Evolutionary conservation across 1,139 yeast species (phyloP).

Genomic region (Blastobotrys ciferrii): DNA sequence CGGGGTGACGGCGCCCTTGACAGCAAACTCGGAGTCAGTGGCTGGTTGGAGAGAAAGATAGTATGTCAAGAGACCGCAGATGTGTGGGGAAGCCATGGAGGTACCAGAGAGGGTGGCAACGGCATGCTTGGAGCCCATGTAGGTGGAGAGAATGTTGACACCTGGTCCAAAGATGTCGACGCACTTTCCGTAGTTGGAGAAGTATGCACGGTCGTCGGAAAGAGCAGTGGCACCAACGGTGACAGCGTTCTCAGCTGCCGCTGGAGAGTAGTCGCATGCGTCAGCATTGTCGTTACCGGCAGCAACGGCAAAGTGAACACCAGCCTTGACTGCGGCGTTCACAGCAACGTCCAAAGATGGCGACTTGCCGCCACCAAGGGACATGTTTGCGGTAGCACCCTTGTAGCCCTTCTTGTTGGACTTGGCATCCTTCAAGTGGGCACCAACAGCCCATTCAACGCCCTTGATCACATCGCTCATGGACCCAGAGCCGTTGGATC

Average conservation of each 20-base stretch:
- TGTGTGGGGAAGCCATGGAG: conserved; percentile 98
- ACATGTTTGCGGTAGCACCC: conserved; percentile 60
- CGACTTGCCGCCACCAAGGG: conserved; percentile 60
- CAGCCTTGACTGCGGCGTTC: conserved; percentile 58
- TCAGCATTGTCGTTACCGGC: conserved; percentile 67
- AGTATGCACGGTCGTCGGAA: conserved; percentile 52
- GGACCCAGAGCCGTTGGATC: conserved; percentile 49
- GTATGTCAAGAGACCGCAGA: conserved; percentile 82
- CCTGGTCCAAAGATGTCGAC: conserved; percentile 68
- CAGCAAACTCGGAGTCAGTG: conserved; percentile 67
- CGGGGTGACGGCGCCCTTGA: conserved; percentile 65
- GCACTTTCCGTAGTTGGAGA: conserved; percentile 65
- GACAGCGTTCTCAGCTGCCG: conserved; percentile 55
- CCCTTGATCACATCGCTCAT: conserved; percentile 51
- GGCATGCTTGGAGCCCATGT: conserved; percentile 79
- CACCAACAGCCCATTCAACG: conserved; percentile 42
- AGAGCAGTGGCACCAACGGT: conserved; percentile 60
- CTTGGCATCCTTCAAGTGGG: conserved; percentile 38
- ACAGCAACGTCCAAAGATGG: conserved; percentile 53
- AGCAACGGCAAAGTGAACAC: conserved; percentile 62
- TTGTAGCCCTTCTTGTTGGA: conserved; percentile 49
- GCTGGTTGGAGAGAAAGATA: conserved; percentile 90
- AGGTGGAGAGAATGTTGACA: conserved; percentile 50
- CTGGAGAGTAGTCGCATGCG: conserved; percentile 63
- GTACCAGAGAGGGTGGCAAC: conserved; percentile 95